phyloP scores from a whole-genome alignment of 257 asterid species.

The Mentha longifolia region DNA sequence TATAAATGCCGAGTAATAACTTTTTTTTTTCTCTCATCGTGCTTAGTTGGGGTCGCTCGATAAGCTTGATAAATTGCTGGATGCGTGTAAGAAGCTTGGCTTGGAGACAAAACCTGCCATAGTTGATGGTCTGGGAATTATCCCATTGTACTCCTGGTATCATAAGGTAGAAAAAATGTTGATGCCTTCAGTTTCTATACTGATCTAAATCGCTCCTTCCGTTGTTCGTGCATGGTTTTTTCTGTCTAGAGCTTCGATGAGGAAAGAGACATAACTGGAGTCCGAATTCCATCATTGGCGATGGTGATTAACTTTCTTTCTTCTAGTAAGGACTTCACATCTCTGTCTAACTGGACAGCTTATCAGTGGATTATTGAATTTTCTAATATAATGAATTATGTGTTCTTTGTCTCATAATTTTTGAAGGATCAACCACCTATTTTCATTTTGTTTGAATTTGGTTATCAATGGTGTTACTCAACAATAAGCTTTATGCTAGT shows the following conservation, averaged over 20 bases:
- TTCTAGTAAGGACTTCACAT: slow-evolving; percentile 65
- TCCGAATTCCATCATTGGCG: slow-evolving; percentile 79
- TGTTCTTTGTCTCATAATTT: slow-evolving; percentile 2
- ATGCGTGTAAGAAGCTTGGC: slow-evolving; percentile 60
- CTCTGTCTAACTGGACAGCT: slow-evolving; percentile 40
- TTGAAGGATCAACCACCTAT: neutral
- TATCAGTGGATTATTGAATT: slow-evolving; percentile 14
- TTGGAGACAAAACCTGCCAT: slow-evolving; percentile 71
- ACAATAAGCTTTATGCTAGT: neutral
- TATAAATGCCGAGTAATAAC: neutral
- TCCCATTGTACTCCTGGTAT: slow-evolving; percentile 89
- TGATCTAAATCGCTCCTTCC: slow-evolving; percentile 21
- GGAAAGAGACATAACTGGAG: slow-evolving; percentile 74
- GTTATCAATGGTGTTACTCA: neutral
- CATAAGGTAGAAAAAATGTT: slow-evolving; percentile 64
- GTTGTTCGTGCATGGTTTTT: slow-evolving; percentile 11
- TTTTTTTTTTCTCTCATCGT: slow-evolving; percentile 18
- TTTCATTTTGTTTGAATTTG: neutral
- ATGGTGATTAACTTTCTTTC: slow-evolving; percentile 94
- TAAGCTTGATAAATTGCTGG: slow-evolving; percentile 73
- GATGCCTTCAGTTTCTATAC: slow-evolving; percentile 21
- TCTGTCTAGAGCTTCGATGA: slow-evolving; percentile 74
- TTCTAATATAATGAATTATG: neutral
- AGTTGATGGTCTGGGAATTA: slow-evolving; percentile 68
- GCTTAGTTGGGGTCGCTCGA: slow-evolving; percentile 66